Percentiles rank a stretch among this genome's conserved stretches.
These are phyloP conservation scores for Annona squamosa DNA, from an alignment of 164 flowering plant species.

Conservation along the genomic window DNA sequence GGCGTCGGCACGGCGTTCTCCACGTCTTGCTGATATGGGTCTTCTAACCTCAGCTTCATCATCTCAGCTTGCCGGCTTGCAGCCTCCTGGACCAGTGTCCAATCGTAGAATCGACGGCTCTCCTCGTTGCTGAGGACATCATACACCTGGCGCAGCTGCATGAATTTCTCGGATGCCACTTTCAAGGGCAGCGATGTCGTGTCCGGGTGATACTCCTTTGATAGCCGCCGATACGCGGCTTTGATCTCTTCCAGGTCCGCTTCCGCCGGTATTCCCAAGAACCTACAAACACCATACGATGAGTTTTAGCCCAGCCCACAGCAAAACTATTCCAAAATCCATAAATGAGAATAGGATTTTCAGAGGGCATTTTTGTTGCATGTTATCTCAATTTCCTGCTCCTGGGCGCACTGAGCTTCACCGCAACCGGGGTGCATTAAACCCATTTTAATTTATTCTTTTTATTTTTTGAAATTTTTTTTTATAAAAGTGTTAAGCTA, in stretches of 20 bases:
- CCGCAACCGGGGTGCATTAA: no score
- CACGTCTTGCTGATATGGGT: constrained; percentile 58
- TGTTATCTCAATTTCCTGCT: no score
- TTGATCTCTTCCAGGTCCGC: constrained; percentile 88
- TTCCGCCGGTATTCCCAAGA: constrained; percentile 59
- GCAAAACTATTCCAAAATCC: no score
- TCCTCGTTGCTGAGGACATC: constrained; percentile 64
- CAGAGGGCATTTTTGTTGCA: no score
- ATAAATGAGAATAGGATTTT: no score
- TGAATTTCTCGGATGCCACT: constrained; percentile 72
- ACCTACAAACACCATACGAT: constrained; percentile 30
- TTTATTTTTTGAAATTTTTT: no score
- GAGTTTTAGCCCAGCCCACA: not conserved
- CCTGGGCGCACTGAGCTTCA: no score
- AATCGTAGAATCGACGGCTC: constrained; percentile 64
- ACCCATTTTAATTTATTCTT: no score
- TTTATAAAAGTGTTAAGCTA: no score
- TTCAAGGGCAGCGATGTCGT: constrained; percentile 74
- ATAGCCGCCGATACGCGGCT: constrained; percentile 66
- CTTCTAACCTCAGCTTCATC: constrained; percentile 63
- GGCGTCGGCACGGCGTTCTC: constrained; percentile 42
- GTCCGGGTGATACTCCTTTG: constrained; percentile 93
- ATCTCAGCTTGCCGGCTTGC: constrained; percentile 68
- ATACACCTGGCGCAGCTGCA: constrained; percentile 65
- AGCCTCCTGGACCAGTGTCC: constrained; percentile 84